Evolutionary conservation across 257 asterid species (phyloP), one percentile per base, ranked within the genome.

Genomic region (Rauvolfia tetraphylla): DNA sequence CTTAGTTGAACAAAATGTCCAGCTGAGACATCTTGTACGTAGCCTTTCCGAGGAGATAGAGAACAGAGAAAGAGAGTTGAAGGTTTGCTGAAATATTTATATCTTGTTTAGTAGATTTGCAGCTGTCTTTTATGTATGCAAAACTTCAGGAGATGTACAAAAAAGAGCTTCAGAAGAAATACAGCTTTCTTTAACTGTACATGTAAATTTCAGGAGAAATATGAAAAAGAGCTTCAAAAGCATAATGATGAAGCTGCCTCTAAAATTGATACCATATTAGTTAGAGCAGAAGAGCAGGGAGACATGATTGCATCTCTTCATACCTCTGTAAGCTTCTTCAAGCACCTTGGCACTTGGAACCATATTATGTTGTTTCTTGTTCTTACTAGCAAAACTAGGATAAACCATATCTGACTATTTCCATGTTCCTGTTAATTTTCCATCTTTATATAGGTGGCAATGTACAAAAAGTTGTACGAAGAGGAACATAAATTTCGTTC

Each of bases 221-320:
- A 86, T 84, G 96, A 89, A 78, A 85, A 81, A 81, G 96, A 92
- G 84, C 88, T 95, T 74, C 94, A 85, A 82, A 83, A 76, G 81
- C 95, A 78, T 78, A 79, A 80, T 18, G 91, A 87, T 23, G 89
- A 91, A 79, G 81, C 97, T 58, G 82, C 87, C 5, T 81, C 89
- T 71, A 90, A 88, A 88, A 93, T 92, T 70, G 89, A 84, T 76
- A 87, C 94, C 0, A 90, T 92, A 53, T 84, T 92, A 81, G 83
- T 77, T 56, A 89, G 92, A 75, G 95, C 97, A 15, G 96, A 95
- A 86, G 97, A 95, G 76, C 99, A 92, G 84, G 88, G 78, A 20
- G 84, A 66, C 53, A 95, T 95, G 99, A 90, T 95, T 76, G 97
- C 90, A 86, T 91, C 98, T 23, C 98, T 95, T 78, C 98, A 95